Base-by-base conservation (phyloP, 2,329 filamentous ascomycete genomes). In the Penicillium sp. region DNA sequence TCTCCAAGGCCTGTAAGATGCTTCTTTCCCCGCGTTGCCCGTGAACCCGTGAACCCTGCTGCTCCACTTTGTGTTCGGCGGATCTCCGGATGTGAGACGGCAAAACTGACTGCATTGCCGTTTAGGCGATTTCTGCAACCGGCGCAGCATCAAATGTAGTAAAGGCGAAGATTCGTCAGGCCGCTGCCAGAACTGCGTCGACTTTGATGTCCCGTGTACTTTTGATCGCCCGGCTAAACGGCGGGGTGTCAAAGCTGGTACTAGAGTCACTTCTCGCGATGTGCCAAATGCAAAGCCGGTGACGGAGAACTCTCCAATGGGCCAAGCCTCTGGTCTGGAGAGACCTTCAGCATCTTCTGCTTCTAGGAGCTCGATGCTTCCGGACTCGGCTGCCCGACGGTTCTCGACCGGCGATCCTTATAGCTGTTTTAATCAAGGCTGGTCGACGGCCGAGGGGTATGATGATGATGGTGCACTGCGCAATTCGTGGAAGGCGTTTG, bases 181-280 rank as follows among this genome's bases (percentile, higher is more conserved):
- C 28, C 64, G 70, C 46, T 79, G 77, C 59, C 73, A 78, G 61
- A 79, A 76, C 44, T 78, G 76, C 61, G 64, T 66, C 24, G 74
- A 79, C 53, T 80, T 78, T 57, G 72, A 68, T 42, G 70, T 77
- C 41, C 59, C 66, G n/a, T 80, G 77, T 59, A 78, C 73, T 12
- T 78, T 74, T 58, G 65, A 74, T 41, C 68, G 75, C 27, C 74
- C 75, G 6, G 68, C 68, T 10, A 72, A 74, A 46, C 68, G 73
- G 47, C 60, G 71, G 23, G 68, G 70, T 28, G 59, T 62, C 31
- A 65, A 61, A 41, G 58, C 59, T 42, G 58, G 58, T 24, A 53
- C 48, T n/a, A 52, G 46, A 28, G 39, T 33, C 27, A 38, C 43
- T 15, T 9, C 27, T 10, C 50, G 49, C n/a, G 55, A 59, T 13